Evolutionary conservation across 495 filamentous ascomycete genomes (phyloP).

Genomic region (Penicillium arizonense): DNA sequence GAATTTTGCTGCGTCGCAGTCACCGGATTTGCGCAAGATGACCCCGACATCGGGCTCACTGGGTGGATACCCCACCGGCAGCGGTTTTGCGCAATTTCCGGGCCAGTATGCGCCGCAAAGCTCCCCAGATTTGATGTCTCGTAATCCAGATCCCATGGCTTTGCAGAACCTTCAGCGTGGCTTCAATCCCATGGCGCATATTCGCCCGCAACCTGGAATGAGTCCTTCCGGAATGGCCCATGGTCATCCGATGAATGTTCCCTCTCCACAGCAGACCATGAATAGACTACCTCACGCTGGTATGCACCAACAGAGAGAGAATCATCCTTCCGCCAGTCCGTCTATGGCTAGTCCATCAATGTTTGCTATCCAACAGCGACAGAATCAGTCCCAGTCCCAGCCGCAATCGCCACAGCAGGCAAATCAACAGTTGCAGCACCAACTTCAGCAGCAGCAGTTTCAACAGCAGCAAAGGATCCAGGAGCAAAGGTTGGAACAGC

Average conservation of each 20-base stretch:
- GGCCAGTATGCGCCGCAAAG: slow-evolving; percentile 34
- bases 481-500: slow-evolving; percentile 25
- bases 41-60: slow-evolving; percentile 34
- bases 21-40: slow-evolving; percentile 41
- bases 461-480: slow-evolving; percentile 18
- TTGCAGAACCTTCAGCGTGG: slow-evolving; percentile 36
- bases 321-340: slow-evolving; percentile 22
- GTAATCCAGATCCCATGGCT: slow-evolving; percentile 31
- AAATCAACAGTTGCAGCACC: slow-evolving; percentile 29
- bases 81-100: slow-evolving; percentile 31
- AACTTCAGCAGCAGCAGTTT: slow-evolving; percentile 24
- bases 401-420: slow-evolving; percentile 34
- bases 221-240: slow-evolving; percentile 31
- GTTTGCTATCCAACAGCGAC: slow-evolving; percentile 29
- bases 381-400: slow-evolving; percentile 25
- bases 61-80: slow-evolving; percentile 31
- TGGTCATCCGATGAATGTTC: slow-evolving; percentile 29
- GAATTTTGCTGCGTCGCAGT: slow-evolving; percentile 26
- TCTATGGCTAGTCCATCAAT: slow-evolving; percentile 30
- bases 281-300: slow-evolving; percentile 32
- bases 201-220: slow-evolving; percentile 29
- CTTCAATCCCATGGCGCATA: slow-evolving; percentile 36
- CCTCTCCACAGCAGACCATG: slow-evolving; percentile 39
- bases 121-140: slow-evolving; percentile 34
- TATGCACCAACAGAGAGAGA: slow-evolving; percentile 31